A percentile compares a stretch with the other conserved stretches of the same genome.
phyloP scores from a whole-genome alignment of 1,284 basidiomycete genomes.

The Leccinum ponderosum region DNA sequence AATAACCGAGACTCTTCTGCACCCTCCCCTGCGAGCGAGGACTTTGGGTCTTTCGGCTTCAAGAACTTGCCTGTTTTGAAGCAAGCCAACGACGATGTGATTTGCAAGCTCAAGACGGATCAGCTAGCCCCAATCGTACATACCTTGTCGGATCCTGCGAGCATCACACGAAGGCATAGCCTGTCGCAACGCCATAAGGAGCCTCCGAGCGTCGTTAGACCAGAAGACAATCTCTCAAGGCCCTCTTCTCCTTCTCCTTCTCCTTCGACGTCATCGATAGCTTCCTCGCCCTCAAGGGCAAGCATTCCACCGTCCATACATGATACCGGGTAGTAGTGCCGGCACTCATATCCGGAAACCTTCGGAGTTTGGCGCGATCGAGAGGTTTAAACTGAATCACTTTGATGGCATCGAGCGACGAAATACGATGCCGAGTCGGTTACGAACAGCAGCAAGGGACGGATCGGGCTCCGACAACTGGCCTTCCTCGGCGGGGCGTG shows the following conservation, averaged over 20 bases:
- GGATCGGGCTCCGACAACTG: conserved; percentile 76
- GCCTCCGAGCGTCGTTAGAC: conserved; percentile 74
- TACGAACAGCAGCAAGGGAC: conserved; percentile 77
- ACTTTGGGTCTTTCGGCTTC: conserved; percentile 98
- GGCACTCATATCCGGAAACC: conserved; percentile 74
- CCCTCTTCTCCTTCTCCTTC: conserved; percentile 40
- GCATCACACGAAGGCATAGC: conserved; percentile 63
- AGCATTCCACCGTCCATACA: conserved; percentile 68
- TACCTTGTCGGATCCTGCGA: conserved; percentile 64
- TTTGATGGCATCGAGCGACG: conserved; percentile 74
- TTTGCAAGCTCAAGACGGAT: conserved; percentile 89
- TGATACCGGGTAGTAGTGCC: conserved; percentile 46
- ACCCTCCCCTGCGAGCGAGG: conserved; percentile 64
- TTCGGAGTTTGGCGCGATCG: conserved; percentile 82
- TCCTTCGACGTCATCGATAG: conserved; percentile 89
- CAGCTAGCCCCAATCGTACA: conserved; percentile 70
- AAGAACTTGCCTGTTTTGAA: conserved; percentile 97
- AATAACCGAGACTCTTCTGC: conserved; percentile 41
- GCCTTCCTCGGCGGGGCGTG: conserved; percentile 58
- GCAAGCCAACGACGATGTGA: conserved; percentile 98
- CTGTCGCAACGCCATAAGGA: conserved; percentile 75
- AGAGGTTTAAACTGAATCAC: conserved; percentile 82
- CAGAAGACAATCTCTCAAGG: conserved; percentile 59
- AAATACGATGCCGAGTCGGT: conserved; percentile 85
- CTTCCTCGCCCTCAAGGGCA: conserved; percentile 85